phyloP scores from a whole-genome alignment of 23 red algal species.

The Pyropia yezoensis region DNA sequence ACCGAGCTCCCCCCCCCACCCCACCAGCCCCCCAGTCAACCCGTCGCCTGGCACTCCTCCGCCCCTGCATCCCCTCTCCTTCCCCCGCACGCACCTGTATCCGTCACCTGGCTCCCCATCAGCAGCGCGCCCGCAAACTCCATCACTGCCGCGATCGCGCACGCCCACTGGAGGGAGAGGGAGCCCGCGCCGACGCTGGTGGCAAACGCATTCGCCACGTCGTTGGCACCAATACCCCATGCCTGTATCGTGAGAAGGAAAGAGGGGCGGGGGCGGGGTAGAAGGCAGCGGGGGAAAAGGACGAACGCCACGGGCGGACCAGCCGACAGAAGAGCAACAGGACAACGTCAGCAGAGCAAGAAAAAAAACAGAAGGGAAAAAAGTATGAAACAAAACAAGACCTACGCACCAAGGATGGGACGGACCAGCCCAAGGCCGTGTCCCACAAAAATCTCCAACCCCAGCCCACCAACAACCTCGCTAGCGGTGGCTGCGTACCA shows the following conservation, averaged over 20 bases:
- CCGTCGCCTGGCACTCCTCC: background rate
- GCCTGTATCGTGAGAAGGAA: background rate
- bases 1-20: conserved; percentile 1
- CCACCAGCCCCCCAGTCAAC: too few relatives aligned
- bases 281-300: background rate
- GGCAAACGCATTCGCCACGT: conserved; percentile 89
- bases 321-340: too few relatives aligned
- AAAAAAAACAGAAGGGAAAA: too few relatives aligned
- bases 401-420: too few relatives aligned
- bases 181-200: conserved; percentile 81
- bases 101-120: conserved; percentile 56
- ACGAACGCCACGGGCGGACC: too few relatives aligned
- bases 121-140: conserved; percentile 79
- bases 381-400: too few relatives aligned
- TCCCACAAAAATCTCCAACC: too few relatives aligned
- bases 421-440: too few relatives aligned
- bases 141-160: conserved; percentile 71
- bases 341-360: too few relatives aligned
- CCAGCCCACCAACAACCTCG: too few relatives aligned
- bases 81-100: conserved; percentile 7
- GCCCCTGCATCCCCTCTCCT: too few relatives aligned
- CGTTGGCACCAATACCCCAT: conserved; percentile 88
- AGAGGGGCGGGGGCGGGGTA: background rate
- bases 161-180: conserved; percentile 53
- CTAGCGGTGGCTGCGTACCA: conserved; percentile 2